A percentile compares a stretch with the other conserved stretches of the same genome.
Evolutionary conservation across 169 alveolate genomes (phyloP).

Genomic region (Cryptosporidium meleagridis): DNA sequence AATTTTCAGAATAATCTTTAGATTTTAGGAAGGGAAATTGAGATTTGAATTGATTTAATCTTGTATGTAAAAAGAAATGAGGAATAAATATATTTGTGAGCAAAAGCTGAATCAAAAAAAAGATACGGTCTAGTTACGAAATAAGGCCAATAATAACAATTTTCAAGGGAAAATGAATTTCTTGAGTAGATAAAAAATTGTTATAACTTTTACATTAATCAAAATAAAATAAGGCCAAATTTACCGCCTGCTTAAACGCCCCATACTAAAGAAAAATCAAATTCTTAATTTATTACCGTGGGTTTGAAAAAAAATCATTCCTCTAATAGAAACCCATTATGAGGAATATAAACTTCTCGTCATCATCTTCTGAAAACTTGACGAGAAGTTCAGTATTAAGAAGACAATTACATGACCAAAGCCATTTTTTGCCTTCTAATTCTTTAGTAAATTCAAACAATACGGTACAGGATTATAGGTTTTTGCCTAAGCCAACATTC

Average conservation of each 20-base stretch:
- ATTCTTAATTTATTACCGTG: constrained; percentile 27
- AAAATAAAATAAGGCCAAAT: not conserved
- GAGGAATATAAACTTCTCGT: constrained; percentile 70
- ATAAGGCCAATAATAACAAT: not conserved
- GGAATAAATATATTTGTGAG: not conserved
- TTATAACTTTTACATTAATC: not conserved
- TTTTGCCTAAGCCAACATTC: constrained; percentile 1
- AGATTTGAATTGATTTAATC: not conserved
- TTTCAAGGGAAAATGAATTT: not conserved
- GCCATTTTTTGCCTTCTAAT: not conserved
- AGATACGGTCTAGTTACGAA: not conserved
- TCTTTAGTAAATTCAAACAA: constrained; percentile 7
- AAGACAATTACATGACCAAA: constrained; percentile 13
- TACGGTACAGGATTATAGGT: constrained; percentile 46
- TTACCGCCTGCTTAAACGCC: constrained; percentile 32
- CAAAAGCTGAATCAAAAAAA: not conserved
- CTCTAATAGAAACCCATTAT: constrained; percentile 3
- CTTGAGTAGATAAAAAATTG: not conserved
- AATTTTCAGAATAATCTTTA: not conserved
- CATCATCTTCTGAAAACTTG: constrained; percentile 32
- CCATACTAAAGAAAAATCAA: not conserved
- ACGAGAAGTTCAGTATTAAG: constrained; percentile 19
- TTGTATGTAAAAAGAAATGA: not conserved
- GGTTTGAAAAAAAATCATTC: constrained; percentile 4
- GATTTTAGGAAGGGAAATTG: not conserved